A percentile compares a stretch with the other conserved stretches of the same genome.
phyloP scores from a whole-genome alignment of 1,284 basidiomycete species.

The Trametes versicolor region DNA sequence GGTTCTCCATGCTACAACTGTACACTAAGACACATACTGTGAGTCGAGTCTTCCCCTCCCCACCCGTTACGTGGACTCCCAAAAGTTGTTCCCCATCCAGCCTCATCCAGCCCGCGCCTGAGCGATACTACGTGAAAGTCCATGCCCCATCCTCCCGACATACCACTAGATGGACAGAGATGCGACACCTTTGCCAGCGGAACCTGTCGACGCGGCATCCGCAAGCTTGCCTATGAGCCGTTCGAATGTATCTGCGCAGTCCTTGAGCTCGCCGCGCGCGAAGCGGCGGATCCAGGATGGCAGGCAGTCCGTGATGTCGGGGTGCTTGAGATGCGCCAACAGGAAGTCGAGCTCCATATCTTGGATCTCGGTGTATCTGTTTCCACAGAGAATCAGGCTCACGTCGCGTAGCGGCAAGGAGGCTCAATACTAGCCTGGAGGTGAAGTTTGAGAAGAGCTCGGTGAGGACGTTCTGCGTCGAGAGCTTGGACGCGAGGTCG shows the following conservation, averaged over 20 bases:
- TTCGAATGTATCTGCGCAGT: constrained; percentile 21
- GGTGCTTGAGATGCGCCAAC: constrained; percentile 20
- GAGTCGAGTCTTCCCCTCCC: no score
- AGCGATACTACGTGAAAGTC: no score
- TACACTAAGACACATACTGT: no score
- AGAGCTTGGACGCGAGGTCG: constrained; percentile 33
- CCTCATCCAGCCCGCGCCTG: no score
- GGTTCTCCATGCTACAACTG: no score
- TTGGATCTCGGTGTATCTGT: constrained; percentile 23
- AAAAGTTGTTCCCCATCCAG: no score
- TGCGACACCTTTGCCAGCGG: no score
- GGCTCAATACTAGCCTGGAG: constrained; percentile 16
- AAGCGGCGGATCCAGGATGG: constrained; percentile 24
- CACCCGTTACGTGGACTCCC: no score
- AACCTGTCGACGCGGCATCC: background rate
- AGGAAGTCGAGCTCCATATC: constrained; percentile 28
- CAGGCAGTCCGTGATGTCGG: constrained; percentile 21
- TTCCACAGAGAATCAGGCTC: no score
- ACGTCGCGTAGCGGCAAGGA: no score
- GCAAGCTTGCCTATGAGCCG: constrained; percentile 21
- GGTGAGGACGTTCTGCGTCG: constrained; percentile 26
- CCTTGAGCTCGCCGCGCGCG: constrained; percentile 24
- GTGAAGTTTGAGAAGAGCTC: constrained; percentile 38
- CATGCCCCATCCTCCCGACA: no score
- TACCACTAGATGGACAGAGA: no score